phyloP scores from a whole-genome alignment of 2,329 filamentous ascomycete genomes.

The Grosmannia huntii region DNA sequence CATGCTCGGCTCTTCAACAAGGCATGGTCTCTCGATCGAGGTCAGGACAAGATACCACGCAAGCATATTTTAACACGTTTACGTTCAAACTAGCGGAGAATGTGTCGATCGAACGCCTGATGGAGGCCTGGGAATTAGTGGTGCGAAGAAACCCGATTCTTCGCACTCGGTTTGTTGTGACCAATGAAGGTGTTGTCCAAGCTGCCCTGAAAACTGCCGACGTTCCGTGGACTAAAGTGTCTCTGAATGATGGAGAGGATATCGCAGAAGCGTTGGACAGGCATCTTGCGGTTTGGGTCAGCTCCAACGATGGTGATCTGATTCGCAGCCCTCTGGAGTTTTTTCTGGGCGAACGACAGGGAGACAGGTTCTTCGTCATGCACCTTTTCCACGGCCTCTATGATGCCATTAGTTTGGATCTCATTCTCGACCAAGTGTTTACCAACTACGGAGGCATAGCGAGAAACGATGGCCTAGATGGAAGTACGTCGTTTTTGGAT shows the following conservation, averaged over 20 bases:
- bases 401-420: slow-evolving; percentile 64
- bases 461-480: slow-evolving; percentile 12
- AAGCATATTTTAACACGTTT: slow-evolving; percentile 69
- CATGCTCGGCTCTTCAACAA: slow-evolving; percentile 76
- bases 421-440: slow-evolving; percentile 50
- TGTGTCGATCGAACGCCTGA: slow-evolving; percentile 35
- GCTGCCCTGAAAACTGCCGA: slow-evolving; percentile 39
- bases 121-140: slow-evolving; percentile 43
- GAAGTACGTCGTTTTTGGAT: slow-evolving; percentile 47
- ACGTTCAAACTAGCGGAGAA: slow-evolving; percentile 36
- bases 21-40: slow-evolving; percentile 68
- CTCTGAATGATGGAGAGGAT: slow-evolving; percentile 15
- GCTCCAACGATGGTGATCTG: slow-evolving; percentile 34
- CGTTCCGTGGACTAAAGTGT: slow-evolving; percentile 31
- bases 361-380: slow-evolving; percentile 35
- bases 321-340: slow-evolving; percentile 37
- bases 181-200: slow-evolving; percentile 65
- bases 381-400: slow-evolving; percentile 80
- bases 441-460: slow-evolving; percentile 30
- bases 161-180: slow-evolving; percentile 59
- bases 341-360: slow-evolving; percentile 20
- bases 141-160: slow-evolving; percentile 48
- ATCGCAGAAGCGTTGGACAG: slow-evolving; percentile 22
- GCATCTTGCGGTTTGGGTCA: slow-evolving; percentile 38
- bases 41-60: slow-evolving; percentile 29